Base-by-base conservation (phyloP, 768 basidiomycete genomes). In the Suillus lakei region DNA sequence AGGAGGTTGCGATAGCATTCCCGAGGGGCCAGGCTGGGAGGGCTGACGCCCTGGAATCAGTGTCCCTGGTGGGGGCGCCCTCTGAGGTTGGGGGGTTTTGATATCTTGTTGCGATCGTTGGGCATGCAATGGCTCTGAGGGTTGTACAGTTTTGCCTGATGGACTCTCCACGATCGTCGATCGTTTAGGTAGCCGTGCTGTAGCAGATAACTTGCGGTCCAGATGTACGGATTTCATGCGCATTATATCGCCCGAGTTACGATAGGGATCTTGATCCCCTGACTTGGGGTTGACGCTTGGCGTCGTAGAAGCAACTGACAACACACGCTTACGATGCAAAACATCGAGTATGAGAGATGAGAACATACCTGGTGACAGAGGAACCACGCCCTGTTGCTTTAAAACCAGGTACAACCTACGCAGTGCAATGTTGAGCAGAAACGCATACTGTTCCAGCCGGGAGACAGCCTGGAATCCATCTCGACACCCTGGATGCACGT, bases 141-240 rank as follows among this genome's bases (percentile, higher is more conserved):
- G 85, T 71, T 93, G 91, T 6, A 92, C 95, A 65, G 88, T 90
- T 74, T 90, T 88, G 48, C 96, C 96, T 13, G 94, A 85, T 48
- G 98, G 98, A 71, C 93, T 95, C 77, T 99, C 97, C 58, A 99
- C 91, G 48, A 99, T 90, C 9, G 94, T 99, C 30, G 97, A 98
- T 43, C 96, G 90, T 77, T 94, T 96, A 6, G 97, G 95, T 64
- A 97, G 74, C 54, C 92, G 88, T 32, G 98, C 95, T 2, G 95
- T 97, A 58, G 96, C 93, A 36, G 96, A 98, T 48, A 97, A 82
- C 75, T 99, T 99, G 62, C 98, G 91, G 78, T 98, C 95, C 41
- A 99, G 85, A 76, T 96, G 93, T 48, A 95, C 93, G 12, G 93
- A 92, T 78, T 95, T 96, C 87, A 98, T 91, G 41, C 93, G 87